Conservation (phyloP, 78 protist species). For the Trichosphaerium sp. region DNA sequence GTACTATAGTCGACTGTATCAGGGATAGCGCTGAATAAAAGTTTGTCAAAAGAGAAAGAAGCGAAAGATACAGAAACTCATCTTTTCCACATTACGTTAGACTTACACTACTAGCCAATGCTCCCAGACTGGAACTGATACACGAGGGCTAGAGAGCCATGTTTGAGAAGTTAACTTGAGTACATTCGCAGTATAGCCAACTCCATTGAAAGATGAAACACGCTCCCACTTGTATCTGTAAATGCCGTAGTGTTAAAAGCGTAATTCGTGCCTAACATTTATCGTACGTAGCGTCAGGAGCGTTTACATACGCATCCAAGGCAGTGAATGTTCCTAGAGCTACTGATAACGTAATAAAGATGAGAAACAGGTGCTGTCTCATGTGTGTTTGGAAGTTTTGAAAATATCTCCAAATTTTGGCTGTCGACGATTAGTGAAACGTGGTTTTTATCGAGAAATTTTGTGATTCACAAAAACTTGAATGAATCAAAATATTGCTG, state of each 20-base stretch:
- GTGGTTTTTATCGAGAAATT: no score
- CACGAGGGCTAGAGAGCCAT: constrained; percentile 21
- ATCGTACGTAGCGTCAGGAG: constrained; percentile 18
- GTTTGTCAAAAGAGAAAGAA: no score
- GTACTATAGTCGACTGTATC: neutral
- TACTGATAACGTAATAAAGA: neutral
- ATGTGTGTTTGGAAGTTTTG: no score
- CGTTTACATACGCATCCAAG: constrained; percentile 37
- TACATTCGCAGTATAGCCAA: constrained; percentile 7
- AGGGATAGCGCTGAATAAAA: constrained; percentile 47
- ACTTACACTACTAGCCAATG: constrained; percentile 41
- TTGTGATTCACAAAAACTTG: no score
- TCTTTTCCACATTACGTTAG: no score
- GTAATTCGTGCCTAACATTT: neutral
- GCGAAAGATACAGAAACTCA: no score
- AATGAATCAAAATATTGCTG: no score
- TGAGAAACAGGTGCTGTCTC: no score
- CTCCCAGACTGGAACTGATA: constrained; percentile 39
- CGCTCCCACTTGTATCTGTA: constrained; percentile 37
- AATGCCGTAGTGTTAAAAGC: neutral
- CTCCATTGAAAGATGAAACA: constrained; percentile 8
- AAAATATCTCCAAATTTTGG: no score
- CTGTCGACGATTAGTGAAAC: no score
- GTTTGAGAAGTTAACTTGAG: constrained; percentile 47
- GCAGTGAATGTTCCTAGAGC: constrained; percentile 12